Conservation (phyloP, 2,329 filamentous ascomycete genomes). For the Sporothrix globosa region DNA sequence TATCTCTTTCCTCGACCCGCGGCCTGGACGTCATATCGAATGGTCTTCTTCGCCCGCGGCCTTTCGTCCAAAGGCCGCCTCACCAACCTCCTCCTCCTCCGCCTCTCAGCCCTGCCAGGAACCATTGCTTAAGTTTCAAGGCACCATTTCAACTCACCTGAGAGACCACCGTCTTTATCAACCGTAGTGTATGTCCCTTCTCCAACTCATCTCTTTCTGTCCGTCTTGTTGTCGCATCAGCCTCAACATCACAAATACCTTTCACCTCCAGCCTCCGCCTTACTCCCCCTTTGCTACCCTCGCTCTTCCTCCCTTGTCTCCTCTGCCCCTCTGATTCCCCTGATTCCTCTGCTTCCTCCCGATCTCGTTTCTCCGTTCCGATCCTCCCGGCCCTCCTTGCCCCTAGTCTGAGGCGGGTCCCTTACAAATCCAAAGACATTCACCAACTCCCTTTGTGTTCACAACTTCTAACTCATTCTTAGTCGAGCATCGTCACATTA, state of each 20-base stretch:
- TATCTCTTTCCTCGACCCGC: slow-evolving; percentile 4
- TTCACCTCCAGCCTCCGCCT: not conserved
- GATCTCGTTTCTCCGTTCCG: slow-evolving; percentile 13
- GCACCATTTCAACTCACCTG: not conserved
- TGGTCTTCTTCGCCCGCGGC: slow-evolving; percentile 12
- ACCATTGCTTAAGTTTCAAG: not conserved
- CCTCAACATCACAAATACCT: not conserved
- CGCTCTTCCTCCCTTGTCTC: not conserved
- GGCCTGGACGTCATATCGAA: not conserved
- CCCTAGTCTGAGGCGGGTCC: not conserved
- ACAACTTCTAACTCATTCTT: not conserved
- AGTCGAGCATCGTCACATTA: not conserved
- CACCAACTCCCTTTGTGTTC: too few relatives aligned
- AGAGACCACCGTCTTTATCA: not conserved
- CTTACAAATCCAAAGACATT: slow-evolving; percentile 21
- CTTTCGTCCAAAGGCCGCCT: not conserved
- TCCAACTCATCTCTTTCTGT: not conserved
- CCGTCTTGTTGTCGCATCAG: not conserved
- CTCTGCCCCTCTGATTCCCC: not conserved
- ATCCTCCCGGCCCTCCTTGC: slow-evolving; percentile 1
- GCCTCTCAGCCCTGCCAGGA: slow-evolving; percentile 15
- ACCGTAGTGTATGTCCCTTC: not conserved
- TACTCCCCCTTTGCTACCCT: not conserved
- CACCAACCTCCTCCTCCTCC: not conserved
- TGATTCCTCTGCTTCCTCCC: not conserved